Conservation (phyloP, 768 basidiomycete genomes). For the Tulasnella sp. region DNA sequence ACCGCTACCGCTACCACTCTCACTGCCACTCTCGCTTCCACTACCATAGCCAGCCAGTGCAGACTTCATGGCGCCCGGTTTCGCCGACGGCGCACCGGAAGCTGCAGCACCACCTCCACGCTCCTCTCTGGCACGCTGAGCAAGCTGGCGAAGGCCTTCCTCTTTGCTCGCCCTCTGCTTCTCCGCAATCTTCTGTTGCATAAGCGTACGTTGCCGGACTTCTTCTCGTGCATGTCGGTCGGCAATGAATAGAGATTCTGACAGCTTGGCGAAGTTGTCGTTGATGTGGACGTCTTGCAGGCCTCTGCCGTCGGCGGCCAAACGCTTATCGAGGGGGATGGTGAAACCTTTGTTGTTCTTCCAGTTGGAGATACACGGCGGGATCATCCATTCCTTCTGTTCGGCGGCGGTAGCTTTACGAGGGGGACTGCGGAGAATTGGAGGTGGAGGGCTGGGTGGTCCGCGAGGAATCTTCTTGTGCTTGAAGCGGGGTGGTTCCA, state of each 20-base stretch:
- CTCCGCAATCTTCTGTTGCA: conserved; percentile 98
- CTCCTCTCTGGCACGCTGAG: conserved; percentile 93
- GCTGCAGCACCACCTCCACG: conserved; percentile 66
- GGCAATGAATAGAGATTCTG: conserved; percentile 90
- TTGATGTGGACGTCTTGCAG: conserved; percentile 99
- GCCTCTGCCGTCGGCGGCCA: conserved; percentile 97
- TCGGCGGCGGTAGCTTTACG: conserved; percentile 94
- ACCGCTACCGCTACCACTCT: conserved; percentile 56
- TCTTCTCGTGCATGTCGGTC: conserved; percentile 98
- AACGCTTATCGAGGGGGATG: conserved; percentile 94
- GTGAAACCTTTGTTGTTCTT: conserved; percentile 99
- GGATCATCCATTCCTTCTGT: conserved; percentile 99
- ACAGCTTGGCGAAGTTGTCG: conserved; percentile 98
- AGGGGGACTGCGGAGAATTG: conserved; percentile 91
- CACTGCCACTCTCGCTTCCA: conserved; percentile 51
- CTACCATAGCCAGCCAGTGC: conserved; percentile 84
- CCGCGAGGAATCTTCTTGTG: conserved; percentile 98
- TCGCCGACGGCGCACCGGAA: conserved; percentile 37
- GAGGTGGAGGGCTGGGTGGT: conserved; percentile 93
- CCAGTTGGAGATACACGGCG: conserved; percentile 99
- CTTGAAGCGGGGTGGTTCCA: conserved; percentile 96
- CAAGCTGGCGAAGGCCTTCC: conserved; percentile 88
- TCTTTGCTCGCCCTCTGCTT: conserved; percentile 98
- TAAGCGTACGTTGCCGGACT: conserved; percentile 89
- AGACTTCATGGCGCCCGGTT: conserved; percentile 66